Percentiles rank a stretch among this genome's conserved stretches.
Evolutionary conservation across 2,329 filamentous ascomycete genomes (phyloP).

Genomic region (Biscogniauxia marginata): DNA sequence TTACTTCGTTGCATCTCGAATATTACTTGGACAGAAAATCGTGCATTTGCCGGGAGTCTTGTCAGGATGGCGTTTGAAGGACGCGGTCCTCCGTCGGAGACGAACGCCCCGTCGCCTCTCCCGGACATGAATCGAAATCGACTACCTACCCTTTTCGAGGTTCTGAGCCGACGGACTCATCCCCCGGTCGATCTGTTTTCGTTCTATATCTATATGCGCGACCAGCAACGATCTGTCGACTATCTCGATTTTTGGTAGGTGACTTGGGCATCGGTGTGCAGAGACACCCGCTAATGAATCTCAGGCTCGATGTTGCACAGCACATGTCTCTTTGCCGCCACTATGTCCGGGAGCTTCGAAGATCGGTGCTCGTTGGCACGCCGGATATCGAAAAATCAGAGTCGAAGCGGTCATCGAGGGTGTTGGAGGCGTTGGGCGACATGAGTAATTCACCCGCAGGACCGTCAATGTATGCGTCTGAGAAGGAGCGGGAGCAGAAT

Average conservation of each 20-base stretch:
- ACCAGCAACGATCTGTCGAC: conserved; percentile 95
- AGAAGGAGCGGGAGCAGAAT: conserved; percentile 76
- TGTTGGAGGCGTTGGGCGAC: conserved; percentile 72
- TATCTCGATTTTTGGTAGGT: conserved; percentile 96
- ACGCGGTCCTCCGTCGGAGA: conserved; percentile 19
- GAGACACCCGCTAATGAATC: conserved; percentile 16
- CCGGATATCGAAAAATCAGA: conserved; percentile 80
- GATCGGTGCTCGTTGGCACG: conserved; percentile 89
- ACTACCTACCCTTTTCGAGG: conserved; percentile 92
- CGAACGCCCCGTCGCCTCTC: conserved; percentile 50
- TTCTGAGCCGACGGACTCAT: conserved; percentile 88
- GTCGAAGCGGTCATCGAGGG: conserved; percentile 81
- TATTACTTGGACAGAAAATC: neutral
- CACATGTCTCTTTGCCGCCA: conserved; percentile 97
- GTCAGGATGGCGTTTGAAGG: conserved; percentile 37
- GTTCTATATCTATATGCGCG: conserved; percentile 99
- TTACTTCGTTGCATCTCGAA: neutral
- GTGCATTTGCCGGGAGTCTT: neutral
- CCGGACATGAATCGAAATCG: conserved; percentile 71
- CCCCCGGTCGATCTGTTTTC: conserved; percentile 96
- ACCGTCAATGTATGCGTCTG: conserved; percentile 61
- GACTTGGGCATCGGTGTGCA: conserved; percentile 4
- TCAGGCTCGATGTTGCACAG: conserved; percentile 96
- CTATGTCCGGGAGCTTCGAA: conserved; percentile 91
- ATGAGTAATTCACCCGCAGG: conserved; percentile 58